Evolutionary conservation across 202 grass and related monocot species (phyloP).

Genomic region (Panicum hallii): DNA sequence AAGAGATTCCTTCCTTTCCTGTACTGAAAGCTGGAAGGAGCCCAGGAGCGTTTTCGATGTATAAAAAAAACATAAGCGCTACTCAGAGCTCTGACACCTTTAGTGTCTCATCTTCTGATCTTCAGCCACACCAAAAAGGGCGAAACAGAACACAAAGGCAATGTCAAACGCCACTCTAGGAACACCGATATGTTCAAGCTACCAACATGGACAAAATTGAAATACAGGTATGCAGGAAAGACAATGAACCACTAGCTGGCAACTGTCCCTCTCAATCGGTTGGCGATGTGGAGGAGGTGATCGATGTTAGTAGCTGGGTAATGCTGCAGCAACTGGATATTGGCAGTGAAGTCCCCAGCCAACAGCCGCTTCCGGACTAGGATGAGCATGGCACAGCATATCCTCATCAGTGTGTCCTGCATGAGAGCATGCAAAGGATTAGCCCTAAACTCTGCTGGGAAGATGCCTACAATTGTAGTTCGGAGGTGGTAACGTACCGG

Average conservation of each 20-base stretch:
- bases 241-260: constrained; percentile 27
- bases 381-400: constrained; percentile 95
- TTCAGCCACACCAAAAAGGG: not conserved
- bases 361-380: constrained; percentile 70
- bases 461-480: not conserved
- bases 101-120: not conserved
- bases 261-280: constrained; percentile 63
- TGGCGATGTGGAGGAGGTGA: constrained; percentile 77
- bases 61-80: not conserved
- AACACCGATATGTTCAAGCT: constrained; percentile 19
- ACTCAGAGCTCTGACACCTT: not conserved
- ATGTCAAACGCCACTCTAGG: not conserved
- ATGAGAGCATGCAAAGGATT: constrained; percentile 36
- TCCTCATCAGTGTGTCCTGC: constrained; percentile 84
- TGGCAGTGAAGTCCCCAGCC: constrained; percentile 79
- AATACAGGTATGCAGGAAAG: constrained; percentile 1
- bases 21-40: not conserved
- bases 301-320: constrained; percentile 78
- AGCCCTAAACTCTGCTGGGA: not conserved
- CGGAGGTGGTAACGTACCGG: constrained; percentile 47
- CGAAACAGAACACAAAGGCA: constrained; percentile 13
- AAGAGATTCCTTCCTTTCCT: not conserved
- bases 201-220: constrained; percentile 21
- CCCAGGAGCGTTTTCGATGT: not conserved
- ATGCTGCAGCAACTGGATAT: constrained; percentile 89